phyloP scores from a whole-genome alignment of 345 rosid species.

The Euclidium syriacum region DNA sequence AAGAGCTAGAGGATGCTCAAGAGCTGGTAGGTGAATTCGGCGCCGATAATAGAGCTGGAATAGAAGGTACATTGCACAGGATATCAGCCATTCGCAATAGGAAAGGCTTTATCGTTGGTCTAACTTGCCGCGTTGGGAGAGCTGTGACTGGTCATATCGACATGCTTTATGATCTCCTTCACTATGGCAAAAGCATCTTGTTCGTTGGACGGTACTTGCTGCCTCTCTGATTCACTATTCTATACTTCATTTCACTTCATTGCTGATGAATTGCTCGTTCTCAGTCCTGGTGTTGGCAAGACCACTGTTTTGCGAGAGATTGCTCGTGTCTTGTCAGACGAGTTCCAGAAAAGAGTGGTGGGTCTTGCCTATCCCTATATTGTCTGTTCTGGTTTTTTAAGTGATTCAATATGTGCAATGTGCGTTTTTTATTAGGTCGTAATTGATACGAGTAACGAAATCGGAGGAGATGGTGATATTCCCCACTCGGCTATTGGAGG shows the following conservation, averaged over 20 bases:
- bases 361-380: conserved; percentile 3
- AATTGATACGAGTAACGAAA: conserved; percentile 72
- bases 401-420: neutral
- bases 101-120: conserved; percentile 50
- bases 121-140: conserved; percentile 66
- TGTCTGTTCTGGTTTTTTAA: neutral
- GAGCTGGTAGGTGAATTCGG: conserved; percentile 54
- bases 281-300: conserved; percentile 73
- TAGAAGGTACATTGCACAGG: conserved; percentile 64
- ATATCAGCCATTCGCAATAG: conserved; percentile 58
- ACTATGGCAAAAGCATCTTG: conserved; percentile 57
- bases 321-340: conserved; percentile 59
- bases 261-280: neutral
- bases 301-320: conserved; percentile 65
- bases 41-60: conserved; percentile 62
- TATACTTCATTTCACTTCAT: neutral
- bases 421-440: conserved; percentile 38
- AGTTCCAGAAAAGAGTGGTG: conserved; percentile 63
- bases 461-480: conserved; percentile 73
- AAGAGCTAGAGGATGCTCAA: conserved; percentile 60
- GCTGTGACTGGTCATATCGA: conserved; percentile 57
- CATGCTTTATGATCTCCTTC: conserved; percentile 62
- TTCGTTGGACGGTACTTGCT: conserved; percentile 51
- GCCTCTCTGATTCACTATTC: neutral
- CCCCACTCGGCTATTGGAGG: conserved; percentile 73